Percentiles rank a stretch among this genome's conserved stretches.
Conservation (phyloP, 2,329 filamentous ascomycete genomes). For the Coleophoma crateriformis region DNA sequence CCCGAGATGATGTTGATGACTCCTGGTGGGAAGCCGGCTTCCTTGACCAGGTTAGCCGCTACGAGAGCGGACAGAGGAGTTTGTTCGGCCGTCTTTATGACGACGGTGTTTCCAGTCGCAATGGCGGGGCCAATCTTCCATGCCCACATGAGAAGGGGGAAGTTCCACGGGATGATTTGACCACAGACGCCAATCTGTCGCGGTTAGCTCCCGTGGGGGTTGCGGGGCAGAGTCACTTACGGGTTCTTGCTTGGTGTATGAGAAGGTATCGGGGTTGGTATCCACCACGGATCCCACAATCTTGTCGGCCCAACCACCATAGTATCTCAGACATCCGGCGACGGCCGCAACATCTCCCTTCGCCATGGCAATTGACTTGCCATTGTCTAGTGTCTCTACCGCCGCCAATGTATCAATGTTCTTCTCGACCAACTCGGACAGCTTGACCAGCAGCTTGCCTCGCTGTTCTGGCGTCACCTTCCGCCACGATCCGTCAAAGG, state of each 20-base stretch:
- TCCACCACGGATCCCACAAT: slow-evolving; percentile 65
- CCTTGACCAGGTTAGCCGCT: slow-evolving; percentile 48
- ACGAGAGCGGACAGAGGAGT: slow-evolving; percentile 53
- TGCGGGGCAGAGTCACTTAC: slow-evolving; percentile 23
- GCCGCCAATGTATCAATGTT: slow-evolving; percentile 71
- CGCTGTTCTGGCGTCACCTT: slow-evolving; percentile 65
- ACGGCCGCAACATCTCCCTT: slow-evolving; percentile 68
- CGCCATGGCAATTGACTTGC: slow-evolving; percentile 73
- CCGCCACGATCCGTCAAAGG: slow-evolving; percentile 71
- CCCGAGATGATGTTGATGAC: slow-evolving; percentile 61
- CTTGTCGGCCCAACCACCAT: slow-evolving; percentile 71
- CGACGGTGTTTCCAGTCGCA: slow-evolving; percentile 52
- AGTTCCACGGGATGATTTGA: slow-evolving; percentile 72
- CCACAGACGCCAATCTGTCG: slow-evolving; percentile 56
- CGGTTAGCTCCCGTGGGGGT: not conserved
- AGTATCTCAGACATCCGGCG: slow-evolving; percentile 73
- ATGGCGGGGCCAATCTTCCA: slow-evolving; percentile 65
- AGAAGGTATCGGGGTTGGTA: slow-evolving; percentile 57
- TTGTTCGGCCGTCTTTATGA: slow-evolving; percentile 58
- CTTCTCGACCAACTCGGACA: slow-evolving; percentile 76
- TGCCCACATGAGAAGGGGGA: slow-evolving; percentile 57
- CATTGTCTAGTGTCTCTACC: slow-evolving; percentile 84
- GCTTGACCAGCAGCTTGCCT: slow-evolving; percentile 64
- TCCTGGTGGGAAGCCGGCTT: slow-evolving; percentile 61
- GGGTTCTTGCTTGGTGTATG: slow-evolving; percentile 64